Conservation (phyloP, 305 asterid genomes). For the Fraxinus baroniana region DNA sequence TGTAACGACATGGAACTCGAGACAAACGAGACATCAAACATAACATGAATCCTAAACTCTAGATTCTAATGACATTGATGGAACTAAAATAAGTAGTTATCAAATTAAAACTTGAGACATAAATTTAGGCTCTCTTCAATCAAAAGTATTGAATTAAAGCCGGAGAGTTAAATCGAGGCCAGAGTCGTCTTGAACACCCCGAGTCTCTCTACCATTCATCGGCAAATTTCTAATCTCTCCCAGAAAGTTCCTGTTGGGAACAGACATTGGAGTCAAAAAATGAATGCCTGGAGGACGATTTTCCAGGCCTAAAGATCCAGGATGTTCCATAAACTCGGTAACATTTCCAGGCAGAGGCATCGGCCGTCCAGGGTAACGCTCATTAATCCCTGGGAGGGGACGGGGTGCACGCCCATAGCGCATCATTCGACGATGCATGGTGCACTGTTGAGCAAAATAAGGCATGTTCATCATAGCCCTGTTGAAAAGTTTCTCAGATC, state of each 20-base stretch:
- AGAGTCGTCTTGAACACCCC: conserved; percentile 19
- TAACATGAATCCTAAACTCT: neutral
- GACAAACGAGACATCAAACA: neutral
- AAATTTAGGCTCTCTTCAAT: neutral
- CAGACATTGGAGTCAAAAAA: neutral
- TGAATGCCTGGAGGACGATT: neutral
- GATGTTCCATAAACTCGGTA: neutral
- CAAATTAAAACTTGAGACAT: too few species aligned
- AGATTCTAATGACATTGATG: neutral
- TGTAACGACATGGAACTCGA: neutral
- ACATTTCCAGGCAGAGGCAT: neutral
- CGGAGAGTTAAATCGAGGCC: conserved; percentile 38
- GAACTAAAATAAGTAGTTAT: too few species aligned
- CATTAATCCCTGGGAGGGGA: neutral
- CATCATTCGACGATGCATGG: neutral
- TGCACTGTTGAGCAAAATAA: neutral
- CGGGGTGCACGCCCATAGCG: neutral
- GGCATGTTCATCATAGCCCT: neutral
- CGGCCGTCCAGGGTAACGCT: neutral
- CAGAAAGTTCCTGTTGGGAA: neutral
- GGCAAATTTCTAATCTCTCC: neutral
- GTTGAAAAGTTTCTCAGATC: conserved; percentile 3
- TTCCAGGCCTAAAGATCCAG: neutral
- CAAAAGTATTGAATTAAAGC: conserved; percentile 15
- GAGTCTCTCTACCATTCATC: neutral